Base-by-base conservation (phyloP, 768 basidiomycete genomes). In the Pulveroboletus ravenelii region DNA sequence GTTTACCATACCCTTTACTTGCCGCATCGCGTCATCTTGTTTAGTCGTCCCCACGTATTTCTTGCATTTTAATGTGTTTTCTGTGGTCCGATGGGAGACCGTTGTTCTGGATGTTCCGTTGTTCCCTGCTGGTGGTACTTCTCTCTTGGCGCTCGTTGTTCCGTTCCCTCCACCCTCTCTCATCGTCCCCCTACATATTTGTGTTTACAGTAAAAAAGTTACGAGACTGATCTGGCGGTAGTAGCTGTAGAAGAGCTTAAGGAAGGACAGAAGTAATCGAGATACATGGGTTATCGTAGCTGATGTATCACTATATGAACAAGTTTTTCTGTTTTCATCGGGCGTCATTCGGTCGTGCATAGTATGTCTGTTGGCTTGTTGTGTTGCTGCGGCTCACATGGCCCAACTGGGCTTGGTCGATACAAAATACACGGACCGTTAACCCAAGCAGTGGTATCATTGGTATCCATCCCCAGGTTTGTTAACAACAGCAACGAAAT, bases 221-320 rank as follows among this genome's bases (percentile, higher is more conserved):
- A 37, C 50, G 35, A 56, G 61, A 53, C 47, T 58, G 55, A 65
- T 68, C 64, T 60, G 61, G 61, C 52, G 55, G 50, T 57, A 52
- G 56, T 61, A 58, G 54, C 48, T 45, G 53, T 66, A 66, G 63
- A 68, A 53, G 53, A 54, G 48, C 37, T 47, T 20, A 55, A 56
- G 55, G 53, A 66, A 56, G 65, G 59, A 66, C 67, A 65, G 62
- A 67, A 65, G 58, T 67, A 65, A 61, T 66, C 49, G 52, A 65
- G 57, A 51, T 53, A 57, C 60, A 67, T 56, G 62, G 56, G 42
- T 52, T 55, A 53, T 41, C 52, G 50, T 58, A 65, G 61, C 49
- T 57, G 47, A 35, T 67, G 66, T 69, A 67, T 61, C 65, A 67
- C 12, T 12, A n/a, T 67, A 65, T 55, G 51, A 52, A 55, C 39